A percentile compares a stretch with the other conserved stretches of the same genome.
Conservation (phyloP, 2,329 filamentous ascomycete species). For the Sporothrix schenckii region DNA sequence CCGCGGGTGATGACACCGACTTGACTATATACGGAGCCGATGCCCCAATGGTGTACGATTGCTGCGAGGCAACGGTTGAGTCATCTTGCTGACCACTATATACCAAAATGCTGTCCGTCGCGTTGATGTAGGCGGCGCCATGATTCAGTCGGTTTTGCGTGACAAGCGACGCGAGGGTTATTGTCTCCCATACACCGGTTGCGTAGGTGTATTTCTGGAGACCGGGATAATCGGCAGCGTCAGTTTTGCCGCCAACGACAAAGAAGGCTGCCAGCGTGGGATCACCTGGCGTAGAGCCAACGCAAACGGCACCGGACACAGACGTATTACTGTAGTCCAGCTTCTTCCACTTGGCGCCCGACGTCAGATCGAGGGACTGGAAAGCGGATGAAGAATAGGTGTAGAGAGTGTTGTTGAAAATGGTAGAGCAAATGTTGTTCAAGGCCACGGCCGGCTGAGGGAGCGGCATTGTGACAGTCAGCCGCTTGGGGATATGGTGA, state of each 20-base stretch:
- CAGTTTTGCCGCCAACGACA: constrained; percentile 73
- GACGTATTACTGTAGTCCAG: constrained; percentile 64
- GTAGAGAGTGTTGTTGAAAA: constrained; percentile 82
- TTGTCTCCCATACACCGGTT: constrained; percentile 56
- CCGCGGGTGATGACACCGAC: constrained; percentile 56
- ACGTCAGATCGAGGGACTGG: constrained; percentile 68
- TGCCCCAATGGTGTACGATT: constrained; percentile 75
- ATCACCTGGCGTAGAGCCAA: constrained; percentile 67
- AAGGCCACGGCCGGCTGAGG: constrained; percentile 71
- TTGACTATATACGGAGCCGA: constrained; percentile 65
- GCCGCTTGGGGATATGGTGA: neutral
- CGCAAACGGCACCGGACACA: constrained; percentile 76
- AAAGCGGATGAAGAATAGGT: constrained; percentile 77
- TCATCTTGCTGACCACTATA: constrained; percentile 76
- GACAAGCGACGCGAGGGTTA: constrained; percentile 52
- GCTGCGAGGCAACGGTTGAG: constrained; percentile 60
- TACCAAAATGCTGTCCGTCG: constrained; percentile 71
- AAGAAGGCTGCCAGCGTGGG: constrained; percentile 67
- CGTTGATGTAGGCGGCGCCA: constrained; percentile 72
- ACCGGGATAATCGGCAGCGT: constrained; percentile 65
- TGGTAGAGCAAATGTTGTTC: constrained; percentile 76
- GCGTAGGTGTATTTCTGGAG: constrained; percentile 68
- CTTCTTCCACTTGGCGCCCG: constrained; percentile 71
- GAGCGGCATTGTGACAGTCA: constrained; percentile 61
- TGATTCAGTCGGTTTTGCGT: constrained; percentile 74